These are phyloP conservation scores for Strobilomyces echinocephalus DNA, from an alignment of 768 basidiomycete species.

Conservation along the genomic window DNA sequence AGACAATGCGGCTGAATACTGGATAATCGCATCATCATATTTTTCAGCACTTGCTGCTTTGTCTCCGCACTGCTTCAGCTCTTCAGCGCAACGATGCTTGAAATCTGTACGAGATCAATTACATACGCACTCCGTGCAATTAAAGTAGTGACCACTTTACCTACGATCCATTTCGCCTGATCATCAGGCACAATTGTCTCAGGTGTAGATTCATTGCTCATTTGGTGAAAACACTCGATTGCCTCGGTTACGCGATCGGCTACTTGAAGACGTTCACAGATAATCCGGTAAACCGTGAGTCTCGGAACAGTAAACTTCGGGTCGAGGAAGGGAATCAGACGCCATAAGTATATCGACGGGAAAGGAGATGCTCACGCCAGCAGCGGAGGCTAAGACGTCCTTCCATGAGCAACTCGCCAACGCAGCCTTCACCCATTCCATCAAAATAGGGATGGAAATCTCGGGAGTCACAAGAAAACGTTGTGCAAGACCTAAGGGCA, in stretches of 20 bases:
- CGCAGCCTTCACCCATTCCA: neutral
- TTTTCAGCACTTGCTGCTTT: too few relatives aligned
- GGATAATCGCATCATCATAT: too few relatives aligned
- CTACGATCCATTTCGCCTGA: neutral
- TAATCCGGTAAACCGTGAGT: neutral
- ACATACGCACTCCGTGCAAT: too few relatives aligned
- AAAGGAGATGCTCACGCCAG: neutral
- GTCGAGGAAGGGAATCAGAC: neutral
- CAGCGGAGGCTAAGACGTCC: neutral
- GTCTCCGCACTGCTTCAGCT: too few relatives aligned
- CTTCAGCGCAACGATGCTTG: too few relatives aligned
- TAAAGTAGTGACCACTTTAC: too few relatives aligned
- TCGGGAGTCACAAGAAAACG: neutral
- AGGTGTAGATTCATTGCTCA: neutral
- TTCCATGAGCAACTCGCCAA: neutral
- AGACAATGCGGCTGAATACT: too few relatives aligned
- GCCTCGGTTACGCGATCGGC: too few relatives aligned
- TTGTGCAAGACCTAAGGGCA: neutral
- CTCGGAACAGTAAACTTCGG: neutral
- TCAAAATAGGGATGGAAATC: neutral
- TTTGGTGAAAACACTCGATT: neutral
- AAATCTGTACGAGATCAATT: too few relatives aligned
- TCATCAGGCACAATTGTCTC: too few relatives aligned
- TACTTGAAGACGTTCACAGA: neutral
- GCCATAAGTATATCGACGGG: too few relatives aligned